phyloP scores from a whole-genome alignment of 345 rosid species.

The Salix koriyanagi region DNA sequence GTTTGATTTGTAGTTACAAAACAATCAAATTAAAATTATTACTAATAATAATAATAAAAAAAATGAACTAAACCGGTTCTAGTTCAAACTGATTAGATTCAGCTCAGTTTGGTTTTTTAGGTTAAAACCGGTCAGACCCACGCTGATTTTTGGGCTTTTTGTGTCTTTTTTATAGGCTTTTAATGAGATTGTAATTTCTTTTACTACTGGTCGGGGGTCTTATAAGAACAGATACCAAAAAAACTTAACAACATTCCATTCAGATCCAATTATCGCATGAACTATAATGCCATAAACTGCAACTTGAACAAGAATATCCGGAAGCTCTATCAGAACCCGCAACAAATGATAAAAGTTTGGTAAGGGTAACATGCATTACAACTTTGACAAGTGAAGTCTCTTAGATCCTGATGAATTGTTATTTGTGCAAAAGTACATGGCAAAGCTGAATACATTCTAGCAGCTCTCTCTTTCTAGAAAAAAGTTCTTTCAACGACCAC shows the following conservation, averaged over 20 bases:
- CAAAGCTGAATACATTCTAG: conserved; percentile 56
- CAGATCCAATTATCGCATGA: conserved; percentile 58
- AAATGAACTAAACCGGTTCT: too few species aligned
- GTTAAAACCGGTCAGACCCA: too few species aligned
- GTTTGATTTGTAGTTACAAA: too few species aligned
- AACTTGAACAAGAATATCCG: conserved; percentile 48
- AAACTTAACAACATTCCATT: conserved; percentile 52
- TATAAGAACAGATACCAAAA: conserved; percentile 55
- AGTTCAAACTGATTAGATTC: too few species aligned
- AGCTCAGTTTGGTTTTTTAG: too few species aligned
- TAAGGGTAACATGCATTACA: background rate
- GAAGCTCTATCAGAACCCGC: conserved; percentile 57
- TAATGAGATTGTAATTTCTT: too few species aligned
- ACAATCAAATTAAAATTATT: too few species aligned
- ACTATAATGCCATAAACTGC: too few species aligned
- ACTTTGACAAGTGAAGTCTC: background rate
- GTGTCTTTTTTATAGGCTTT: too few species aligned
- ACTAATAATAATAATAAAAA: too few species aligned
- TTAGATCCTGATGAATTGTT: background rate
- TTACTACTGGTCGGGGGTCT: too few species aligned
- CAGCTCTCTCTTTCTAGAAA: conserved; percentile 71
- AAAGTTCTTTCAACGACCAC: conserved; percentile 68
- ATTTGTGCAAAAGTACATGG: conserved; percentile 35
- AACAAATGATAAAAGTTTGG: background rate
- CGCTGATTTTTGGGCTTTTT: too few species aligned